These are phyloP conservation scores for Fusarium drepaniforme DNA, from an alignment of 2,329 filamentous ascomycete genomes.

Conservation along the genomic window DNA sequence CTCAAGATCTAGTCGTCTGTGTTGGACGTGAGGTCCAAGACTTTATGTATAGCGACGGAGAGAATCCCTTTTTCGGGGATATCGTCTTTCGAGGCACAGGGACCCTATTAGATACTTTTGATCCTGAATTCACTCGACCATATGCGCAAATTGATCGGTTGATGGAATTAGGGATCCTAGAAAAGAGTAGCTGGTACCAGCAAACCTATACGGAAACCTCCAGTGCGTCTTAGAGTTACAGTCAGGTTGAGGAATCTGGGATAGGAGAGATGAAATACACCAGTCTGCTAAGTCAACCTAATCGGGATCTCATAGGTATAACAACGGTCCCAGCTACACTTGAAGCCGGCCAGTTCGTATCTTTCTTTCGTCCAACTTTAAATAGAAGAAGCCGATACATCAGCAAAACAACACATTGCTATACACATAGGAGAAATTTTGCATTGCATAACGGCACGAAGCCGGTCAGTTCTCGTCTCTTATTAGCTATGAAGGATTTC, in stretches of 20 bases:
- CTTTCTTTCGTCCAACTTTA: neutral
- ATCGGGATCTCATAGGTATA: neutral
- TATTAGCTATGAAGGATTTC: neutral
- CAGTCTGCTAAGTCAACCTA: neutral
- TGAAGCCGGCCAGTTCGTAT: neutral
- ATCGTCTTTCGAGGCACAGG: neutral
- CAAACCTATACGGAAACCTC: neutral
- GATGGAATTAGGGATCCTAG: neutral
- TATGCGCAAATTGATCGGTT: neutral
- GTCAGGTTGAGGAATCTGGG: neutral
- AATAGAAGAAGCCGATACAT: neutral
- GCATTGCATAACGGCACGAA: neutral
- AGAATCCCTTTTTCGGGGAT: constrained; percentile 14
- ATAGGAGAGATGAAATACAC: neutral
- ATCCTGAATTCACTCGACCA: constrained; percentile 12
- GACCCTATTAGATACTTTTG: constrained; percentile 5
- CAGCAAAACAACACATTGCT: neutral
- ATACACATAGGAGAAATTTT: neutral
- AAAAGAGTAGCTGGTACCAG: neutral
- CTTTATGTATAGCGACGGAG: neutral
- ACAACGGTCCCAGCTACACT: neutral
- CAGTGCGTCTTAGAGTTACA: neutral
- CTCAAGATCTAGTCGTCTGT: neutral
- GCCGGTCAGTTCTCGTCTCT: neutral
- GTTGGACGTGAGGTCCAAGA: neutral